phyloP scores from a whole-genome alignment of 2,329 filamentous ascomycete species.

The Penicillium sp. region DNA sequence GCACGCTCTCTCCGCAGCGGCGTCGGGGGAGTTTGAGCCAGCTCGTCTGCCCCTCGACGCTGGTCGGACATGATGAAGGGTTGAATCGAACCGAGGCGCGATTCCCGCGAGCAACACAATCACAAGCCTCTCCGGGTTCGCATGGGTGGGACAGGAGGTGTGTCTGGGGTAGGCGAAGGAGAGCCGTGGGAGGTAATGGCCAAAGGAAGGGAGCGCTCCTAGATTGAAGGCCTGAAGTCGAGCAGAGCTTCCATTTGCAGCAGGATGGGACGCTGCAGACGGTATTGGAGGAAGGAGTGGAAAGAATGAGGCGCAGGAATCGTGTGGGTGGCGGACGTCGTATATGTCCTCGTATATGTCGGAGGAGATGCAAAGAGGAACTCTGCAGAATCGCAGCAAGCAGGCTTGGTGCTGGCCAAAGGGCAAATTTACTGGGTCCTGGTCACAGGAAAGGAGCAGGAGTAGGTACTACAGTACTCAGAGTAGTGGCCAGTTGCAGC shows the following conservation, averaged over 20 bases:
- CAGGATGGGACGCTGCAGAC: not conserved
- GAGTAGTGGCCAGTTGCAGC: too few species aligned
- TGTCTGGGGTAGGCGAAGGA: not conserved
- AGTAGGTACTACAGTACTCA: too few species aligned
- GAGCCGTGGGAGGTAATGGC: not conserved
- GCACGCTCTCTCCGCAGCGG: conserved; percentile 48
- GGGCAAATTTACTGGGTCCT: too few species aligned
- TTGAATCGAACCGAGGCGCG: conserved; percentile 16
- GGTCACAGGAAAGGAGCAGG: too few species aligned
- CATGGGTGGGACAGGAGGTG: conserved; percentile 9
- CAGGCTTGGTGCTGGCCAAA: too few species aligned
- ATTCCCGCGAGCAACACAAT: conserved; percentile 17
- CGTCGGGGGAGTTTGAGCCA: conserved; percentile 27
- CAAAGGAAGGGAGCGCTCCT: not conserved
- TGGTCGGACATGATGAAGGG: conserved; percentile 36
- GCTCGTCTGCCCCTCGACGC: conserved; percentile 29
- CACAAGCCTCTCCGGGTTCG: conserved; percentile 3
- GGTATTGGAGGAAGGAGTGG: not conserved
- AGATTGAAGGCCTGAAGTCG: not conserved
- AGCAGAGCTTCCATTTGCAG: not conserved
- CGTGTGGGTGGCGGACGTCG: not conserved
- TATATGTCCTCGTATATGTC: not conserved
- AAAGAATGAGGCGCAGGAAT: not conserved
- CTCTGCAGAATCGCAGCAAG: not conserved
- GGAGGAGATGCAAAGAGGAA: not conserved